These are phyloP conservation scores for Udeniomyces megalosporus DNA, from an alignment of 768 basidiomycete genomes.

Conservation along the genomic window DNA sequence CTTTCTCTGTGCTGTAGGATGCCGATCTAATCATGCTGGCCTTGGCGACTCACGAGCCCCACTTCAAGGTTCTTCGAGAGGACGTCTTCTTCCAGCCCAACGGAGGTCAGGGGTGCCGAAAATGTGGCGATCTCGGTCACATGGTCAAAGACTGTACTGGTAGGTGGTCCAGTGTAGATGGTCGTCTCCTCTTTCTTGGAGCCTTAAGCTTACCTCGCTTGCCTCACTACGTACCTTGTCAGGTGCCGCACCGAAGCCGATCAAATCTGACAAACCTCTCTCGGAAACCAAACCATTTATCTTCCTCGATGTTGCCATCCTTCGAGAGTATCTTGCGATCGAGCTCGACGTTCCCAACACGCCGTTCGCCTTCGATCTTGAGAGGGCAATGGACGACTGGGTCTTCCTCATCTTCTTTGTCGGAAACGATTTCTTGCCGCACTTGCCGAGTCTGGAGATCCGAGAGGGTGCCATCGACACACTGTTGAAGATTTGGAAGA, in stretches of 20 bases:
- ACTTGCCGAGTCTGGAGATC: slow-evolving; percentile 94
- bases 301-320: slow-evolving; percentile 87
- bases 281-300: slow-evolving; percentile 86
- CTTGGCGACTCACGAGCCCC: slow-evolving; percentile 93
- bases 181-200: background rate
- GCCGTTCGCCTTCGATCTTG: slow-evolving; percentile 77
- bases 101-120: slow-evolving; percentile 50
- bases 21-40: slow-evolving; percentile 99
- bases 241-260: background rate
- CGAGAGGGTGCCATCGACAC: slow-evolving; percentile 98
- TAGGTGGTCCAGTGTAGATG: slow-evolving; percentile 1
- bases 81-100: slow-evolving; percentile 79
- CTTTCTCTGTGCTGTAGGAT: slow-evolving; percentile 41
- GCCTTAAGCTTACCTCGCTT: background rate
- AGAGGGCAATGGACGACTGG: slow-evolving; percentile 98
- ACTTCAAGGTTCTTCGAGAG: slow-evolving; percentile 92
- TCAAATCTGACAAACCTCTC: slow-evolving; percentile 28
- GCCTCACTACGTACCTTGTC: background rate
- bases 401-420: slow-evolving; percentile 99
- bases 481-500: slow-evolving; percentile 86
- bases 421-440: slow-evolving; percentile 97
- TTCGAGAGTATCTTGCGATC: slow-evolving; percentile 94
- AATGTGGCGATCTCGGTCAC: slow-evolving; percentile 89
- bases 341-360: slow-evolving; percentile 70
- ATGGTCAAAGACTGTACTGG: slow-evolving; percentile 89